phyloP scores from a whole-genome alignment of 129 eudicot genomes.

The Chrysanthemum seticuspe region DNA sequence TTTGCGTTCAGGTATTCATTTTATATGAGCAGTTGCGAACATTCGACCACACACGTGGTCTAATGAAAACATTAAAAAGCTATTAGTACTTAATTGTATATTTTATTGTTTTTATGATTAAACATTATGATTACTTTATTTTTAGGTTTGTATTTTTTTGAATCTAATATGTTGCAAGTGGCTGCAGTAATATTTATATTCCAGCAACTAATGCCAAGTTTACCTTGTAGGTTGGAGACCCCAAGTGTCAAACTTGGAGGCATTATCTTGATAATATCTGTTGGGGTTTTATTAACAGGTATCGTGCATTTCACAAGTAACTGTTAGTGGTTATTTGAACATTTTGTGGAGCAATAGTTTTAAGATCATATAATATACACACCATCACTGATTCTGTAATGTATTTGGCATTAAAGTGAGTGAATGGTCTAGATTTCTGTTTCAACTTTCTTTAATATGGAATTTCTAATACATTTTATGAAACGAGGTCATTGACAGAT shows the following conservation, averaged over 20 bases:
- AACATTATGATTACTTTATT: background rate
- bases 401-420: conserved; percentile 3
- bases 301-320: conserved; percentile 18
- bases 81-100: too few species aligned
- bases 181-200: background rate
- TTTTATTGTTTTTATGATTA: background rate
- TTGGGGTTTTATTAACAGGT: conserved; percentile 89
- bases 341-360: conserved; percentile 9
- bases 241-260: conserved; percentile 86
- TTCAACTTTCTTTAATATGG: conserved; percentile 7
- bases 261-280: conserved; percentile 78
- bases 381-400: background rate
- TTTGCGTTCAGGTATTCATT: conserved; percentile 85
- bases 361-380: background rate
- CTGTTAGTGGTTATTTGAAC: background rate
- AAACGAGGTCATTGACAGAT: background rate
- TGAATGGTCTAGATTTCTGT: background rate
- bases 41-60: too few species aligned
- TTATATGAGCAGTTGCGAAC: background rate
- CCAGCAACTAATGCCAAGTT: conserved; percentile 17
- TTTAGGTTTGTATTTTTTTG: too few species aligned
- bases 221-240: conserved; percentile 80
- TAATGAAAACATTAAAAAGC: too few species aligned
- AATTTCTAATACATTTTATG: conserved; percentile 5
- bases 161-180: too few species aligned